Base-by-base conservation (phyloP, 2,329 filamentous ascomycete species). In the Stachybotrys chartarum region DNA sequence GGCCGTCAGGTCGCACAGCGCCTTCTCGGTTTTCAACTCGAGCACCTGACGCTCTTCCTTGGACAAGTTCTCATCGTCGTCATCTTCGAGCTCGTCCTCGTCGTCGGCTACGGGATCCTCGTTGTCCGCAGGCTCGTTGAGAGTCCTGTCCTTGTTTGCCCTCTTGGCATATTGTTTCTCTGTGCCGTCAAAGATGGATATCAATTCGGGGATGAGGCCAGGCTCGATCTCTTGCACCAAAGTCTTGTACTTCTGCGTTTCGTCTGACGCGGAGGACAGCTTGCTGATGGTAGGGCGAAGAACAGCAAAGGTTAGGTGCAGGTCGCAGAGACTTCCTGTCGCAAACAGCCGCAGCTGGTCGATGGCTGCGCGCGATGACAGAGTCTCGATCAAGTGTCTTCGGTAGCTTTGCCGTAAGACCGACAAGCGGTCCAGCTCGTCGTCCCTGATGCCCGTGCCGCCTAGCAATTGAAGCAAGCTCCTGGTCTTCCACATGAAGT, bases 401-500 rank as follows among this genome's bases (percentile, higher is more conserved):
- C 81, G 76, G 66, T 87, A 86, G 1, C 75, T 72, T 55, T 79
- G 78, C 54, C 82, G 80, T 58, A 81, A 70, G 7, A 77, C 64
- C 7, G 79, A 78, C n/a, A 87, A 74, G 24, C 80, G 71, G 61
- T 88, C 83, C 32, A 91, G 74, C 7, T 84, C 80, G 7, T 75
- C 70, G 52, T 83, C 77, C 1, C 83, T 65, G 54, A 90, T 70
- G 53, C 74, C 79, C 5, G 76, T 78, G 48, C 83, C 79, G 16
- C 78, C 73, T 42, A 90, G 70, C 16, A 80, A 70, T 54, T 78
- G 75, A 58, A 78, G 76, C 57, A 90, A 65, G 53, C 79, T 76
- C 54, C 84, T 82, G 24, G 88, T 81, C 67, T 94, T 93, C 94
- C 94, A 99, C 84, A 96, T 90, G 68, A 97, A 96, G 73, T 97